phyloP scores from a whole-genome alignment of 805 yeast species.

The Debaryomyces hansenii region DNA sequence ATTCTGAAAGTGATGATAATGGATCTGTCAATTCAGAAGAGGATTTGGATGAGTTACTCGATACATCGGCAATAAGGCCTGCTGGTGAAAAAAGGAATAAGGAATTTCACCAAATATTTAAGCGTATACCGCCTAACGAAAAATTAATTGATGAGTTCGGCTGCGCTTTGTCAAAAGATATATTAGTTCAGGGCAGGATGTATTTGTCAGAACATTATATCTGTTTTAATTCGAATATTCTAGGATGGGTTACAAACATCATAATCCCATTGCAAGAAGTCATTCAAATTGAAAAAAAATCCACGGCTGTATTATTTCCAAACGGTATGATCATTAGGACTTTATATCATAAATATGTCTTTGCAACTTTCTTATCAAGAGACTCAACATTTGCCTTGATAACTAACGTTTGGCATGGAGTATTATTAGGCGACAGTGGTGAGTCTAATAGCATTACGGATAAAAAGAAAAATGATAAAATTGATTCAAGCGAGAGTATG shows the following conservation, averaged over 20 bases:
- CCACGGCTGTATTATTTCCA: slow-evolving; percentile 68
- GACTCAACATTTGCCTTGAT: slow-evolving; percentile 54
- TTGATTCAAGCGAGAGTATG: slow-evolving; percentile 4
- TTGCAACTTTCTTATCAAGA: slow-evolving; percentile 65
- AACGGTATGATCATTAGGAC: slow-evolving; percentile 67
- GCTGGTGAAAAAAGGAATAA: slow-evolving; percentile 54
- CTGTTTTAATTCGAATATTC: slow-evolving; percentile 64
- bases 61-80: slow-evolving; percentile 17
- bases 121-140: slow-evolving; percentile 51
- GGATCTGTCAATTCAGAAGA: slow-evolving; percentile 7
- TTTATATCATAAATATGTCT: slow-evolving; percentile 58
- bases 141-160: slow-evolving; percentile 58
- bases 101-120: slow-evolving; percentile 61
- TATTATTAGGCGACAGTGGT: slow-evolving; percentile 24
- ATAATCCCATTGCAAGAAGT: slow-evolving; percentile 61
- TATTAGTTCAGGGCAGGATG: slow-evolving; percentile 65
- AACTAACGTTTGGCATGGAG: slow-evolving; percentile 60
- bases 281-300: slow-evolving; percentile 60
- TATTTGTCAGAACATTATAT: slow-evolving; percentile 56
- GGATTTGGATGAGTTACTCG: slow-evolving; percentile 14
- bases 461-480: slow-evolving; percentile 6
- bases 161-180: slow-evolving; percentile 67
- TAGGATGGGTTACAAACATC: slow-evolving; percentile 65
- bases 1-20: slow-evolving; percentile 6
- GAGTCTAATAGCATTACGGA: slow-evolving; percentile 11